Percentiles rank a stretch among this genome's conserved stretches.
Conservation (phyloP, 2,329 filamentous ascomycete species). For the Ophiocordyceps camponoti-rufipedis region DNA sequence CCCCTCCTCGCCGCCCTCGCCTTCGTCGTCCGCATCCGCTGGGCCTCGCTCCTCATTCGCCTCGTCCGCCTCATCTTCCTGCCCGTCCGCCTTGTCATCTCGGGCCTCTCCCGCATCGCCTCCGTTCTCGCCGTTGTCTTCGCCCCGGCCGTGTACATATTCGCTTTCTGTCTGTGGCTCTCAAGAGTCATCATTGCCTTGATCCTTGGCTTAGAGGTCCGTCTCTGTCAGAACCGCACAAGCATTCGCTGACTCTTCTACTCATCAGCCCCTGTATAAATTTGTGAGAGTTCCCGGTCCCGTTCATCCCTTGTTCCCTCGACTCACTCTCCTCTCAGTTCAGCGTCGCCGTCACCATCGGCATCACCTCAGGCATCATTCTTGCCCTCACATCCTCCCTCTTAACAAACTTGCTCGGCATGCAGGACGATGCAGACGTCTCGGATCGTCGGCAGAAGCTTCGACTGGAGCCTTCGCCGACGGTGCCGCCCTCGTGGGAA, state of each 20-base stretch:
- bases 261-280: constrained; percentile 20
- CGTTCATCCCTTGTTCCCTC: background rate
- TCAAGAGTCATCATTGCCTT: constrained; percentile 9
- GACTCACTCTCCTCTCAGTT: constrained; percentile 19
- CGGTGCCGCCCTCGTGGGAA: constrained; percentile 6
- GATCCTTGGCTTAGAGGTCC: constrained; percentile 17
- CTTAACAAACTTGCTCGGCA: constrained; percentile 31
- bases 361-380: constrained; percentile 41
- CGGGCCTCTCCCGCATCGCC: constrained; percentile 12
- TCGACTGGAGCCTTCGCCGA: background rate
- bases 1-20: constrained; percentile 9
- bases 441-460: constrained; percentile 2
- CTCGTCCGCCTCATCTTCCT: constrained; percentile 9
- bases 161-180: constrained; percentile 10
- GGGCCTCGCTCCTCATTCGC: constrained; percentile 8
- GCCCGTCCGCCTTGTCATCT: constrained; percentile 12
- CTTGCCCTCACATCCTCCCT: constrained; percentile 38
- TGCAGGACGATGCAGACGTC: constrained; percentile 13
- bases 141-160: constrained; percentile 17
- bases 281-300: constrained; percentile 15
- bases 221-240: constrained; percentile 1
- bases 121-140: constrained; percentile 13
- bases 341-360: constrained; percentile 47
- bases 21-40: constrained; percentile 11
- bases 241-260: background rate